Base-by-base conservation (phyloP, 768 basidiomycete species). In the Calocera viscosa region DNA sequence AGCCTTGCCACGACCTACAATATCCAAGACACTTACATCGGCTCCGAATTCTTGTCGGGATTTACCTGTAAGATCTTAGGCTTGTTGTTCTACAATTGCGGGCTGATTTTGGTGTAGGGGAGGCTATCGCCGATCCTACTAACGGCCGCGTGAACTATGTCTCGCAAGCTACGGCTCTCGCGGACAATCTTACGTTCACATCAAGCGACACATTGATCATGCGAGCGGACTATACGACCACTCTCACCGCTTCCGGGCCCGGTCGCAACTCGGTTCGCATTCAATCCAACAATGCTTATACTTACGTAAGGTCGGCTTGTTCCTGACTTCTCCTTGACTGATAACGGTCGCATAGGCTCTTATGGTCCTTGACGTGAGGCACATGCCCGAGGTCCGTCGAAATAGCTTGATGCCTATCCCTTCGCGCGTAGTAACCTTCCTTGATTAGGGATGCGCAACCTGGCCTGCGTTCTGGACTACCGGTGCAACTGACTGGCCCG, bases 121-220 rank as follows among this genome's bases (percentile, higher is more conserved):
- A 84, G 70, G 77, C 77, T 22, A 80, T 83, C 41, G 17, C 81
- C 1, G 87, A 88, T 71, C 86, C 86, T 2, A 87, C 86, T 7
- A 78, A 86, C 69, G 86, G 86, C 32, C 79, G 86, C 65, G 87
- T 89, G 40, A 69, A 66, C 86, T 86, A 74, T 71, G 79, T 83
- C 66, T 69, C 72, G 68, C 74, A 80, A 66, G 73, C 74, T 1
- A 84, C 83, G 0, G 87, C 88, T 0, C 68, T 77, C 28, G 74
- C 76, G 14, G 73, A 80, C 63, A 86, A 88, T 70, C 72, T 90
- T 63, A 86, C 85, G 1, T 86, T 77, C 68, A 78, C 85, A 1
- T 79, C 78, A 17, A 80, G 78, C 17, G 77, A 82, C 40, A 70
- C 69, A n/a, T 66, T 70, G 71, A 76, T 85, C 67, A 73, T 87